Evolutionary conservation across 2,329 filamentous ascomycete genomes (phyloP), one percentile per base, ranked within the genome.

Genomic region (Penicillium sp.): DNA sequence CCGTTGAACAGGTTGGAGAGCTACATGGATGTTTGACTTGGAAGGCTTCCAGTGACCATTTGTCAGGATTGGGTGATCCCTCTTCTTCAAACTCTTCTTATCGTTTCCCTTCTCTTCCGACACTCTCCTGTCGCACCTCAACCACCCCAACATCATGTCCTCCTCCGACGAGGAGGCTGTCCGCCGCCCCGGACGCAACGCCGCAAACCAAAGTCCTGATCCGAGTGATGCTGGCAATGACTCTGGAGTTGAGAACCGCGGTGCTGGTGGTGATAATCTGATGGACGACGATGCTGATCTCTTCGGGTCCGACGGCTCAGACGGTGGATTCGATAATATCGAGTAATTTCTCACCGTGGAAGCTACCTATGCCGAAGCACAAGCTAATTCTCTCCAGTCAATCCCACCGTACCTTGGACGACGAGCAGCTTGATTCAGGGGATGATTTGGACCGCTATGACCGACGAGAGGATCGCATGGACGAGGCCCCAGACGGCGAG

Each of bases 391-490:
- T 39, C 31, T 20, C 15, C 50, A 78, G 76, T 53, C 69, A 58
- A 58, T 66, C 67, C 34, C 67, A 75, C 58, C 81, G 83, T 60
- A 80, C 78, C 62, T 77, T 88, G 12, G 84, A 88, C 59, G 86
- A 88, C 68, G 81, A 83, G 61, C 84, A 87, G 55, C 80, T 88
- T 41, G 86, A 88, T 69, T 88, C 86, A 11, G 86, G 84, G 45
- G 86, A 88, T 67, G 86, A 88, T 65, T 79, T 84, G 62, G 83
- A 78, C 45, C 81, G 85, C 47, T 75, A 77, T 60, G 86, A 88
- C 69, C 81, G 85, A 37, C 70, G 74, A 14, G 78, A 69, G 6
- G 77, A 80, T 12, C 76, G 71, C 12, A 79, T 80, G 73, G 79
- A 82, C 22, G 79, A 76, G 51, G 74, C 75, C 49, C 74, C 71